Percentiles rank a stretch among this genome's conserved stretches.
Evolutionary conservation across 495 filamentous ascomycete genomes (phyloP).

Genomic region (Penicillium egyptiacum): DNA sequence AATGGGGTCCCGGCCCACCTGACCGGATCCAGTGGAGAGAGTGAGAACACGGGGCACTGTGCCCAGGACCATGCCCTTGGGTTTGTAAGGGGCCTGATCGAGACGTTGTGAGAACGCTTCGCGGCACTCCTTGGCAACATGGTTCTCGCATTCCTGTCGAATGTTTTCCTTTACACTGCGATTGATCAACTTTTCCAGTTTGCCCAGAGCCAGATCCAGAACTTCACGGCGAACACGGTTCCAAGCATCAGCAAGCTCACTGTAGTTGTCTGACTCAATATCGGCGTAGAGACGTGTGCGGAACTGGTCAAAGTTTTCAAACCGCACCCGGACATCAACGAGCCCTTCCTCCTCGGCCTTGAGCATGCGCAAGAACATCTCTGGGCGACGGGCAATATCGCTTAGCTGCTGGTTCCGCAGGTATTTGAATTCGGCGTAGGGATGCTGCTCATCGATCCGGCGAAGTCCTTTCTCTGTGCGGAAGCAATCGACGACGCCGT

Average conservation of each 20-base stretch:
- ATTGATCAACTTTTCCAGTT: slow-evolving; percentile 79
- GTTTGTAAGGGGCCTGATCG: slow-evolving; percentile 94
- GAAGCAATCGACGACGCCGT: slow-evolving; percentile 77
- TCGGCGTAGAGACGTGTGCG: slow-evolving; percentile 70
- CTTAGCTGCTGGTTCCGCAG: slow-evolving; percentile 79
- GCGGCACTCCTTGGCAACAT: slow-evolving; percentile 76
- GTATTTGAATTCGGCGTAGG: slow-evolving; percentile 98
- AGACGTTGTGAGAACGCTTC: slow-evolving; percentile 82
- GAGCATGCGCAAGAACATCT: slow-evolving; percentile 91
- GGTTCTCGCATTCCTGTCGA: slow-evolving; percentile 86
- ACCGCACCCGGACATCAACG: slow-evolving; percentile 74
- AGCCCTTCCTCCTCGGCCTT: slow-evolving; percentile 92
- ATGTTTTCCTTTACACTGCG: slow-evolving; percentile 92
- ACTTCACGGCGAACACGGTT: slow-evolving; percentile 82
- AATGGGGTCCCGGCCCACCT: slow-evolving; percentile 71
- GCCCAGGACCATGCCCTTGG: slow-evolving; percentile 87
- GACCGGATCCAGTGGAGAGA: slow-evolving; percentile 75
- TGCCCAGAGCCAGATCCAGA: slow-evolving; percentile 74
- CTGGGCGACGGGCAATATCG: slow-evolving; percentile 78
- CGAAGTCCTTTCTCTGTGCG: slow-evolving; percentile 93
- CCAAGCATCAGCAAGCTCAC: slow-evolving; percentile 93
- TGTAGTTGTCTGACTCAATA: slow-evolving; percentile 90
- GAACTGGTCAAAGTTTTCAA: slow-evolving; percentile 74
- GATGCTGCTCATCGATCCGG: slow-evolving; percentile 91
- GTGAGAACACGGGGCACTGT: slow-evolving; percentile 85